Base-by-base conservation (phyloP, 2,329 filamentous ascomycete genomes). In the Thielaviopsis ethacetica region DNA sequence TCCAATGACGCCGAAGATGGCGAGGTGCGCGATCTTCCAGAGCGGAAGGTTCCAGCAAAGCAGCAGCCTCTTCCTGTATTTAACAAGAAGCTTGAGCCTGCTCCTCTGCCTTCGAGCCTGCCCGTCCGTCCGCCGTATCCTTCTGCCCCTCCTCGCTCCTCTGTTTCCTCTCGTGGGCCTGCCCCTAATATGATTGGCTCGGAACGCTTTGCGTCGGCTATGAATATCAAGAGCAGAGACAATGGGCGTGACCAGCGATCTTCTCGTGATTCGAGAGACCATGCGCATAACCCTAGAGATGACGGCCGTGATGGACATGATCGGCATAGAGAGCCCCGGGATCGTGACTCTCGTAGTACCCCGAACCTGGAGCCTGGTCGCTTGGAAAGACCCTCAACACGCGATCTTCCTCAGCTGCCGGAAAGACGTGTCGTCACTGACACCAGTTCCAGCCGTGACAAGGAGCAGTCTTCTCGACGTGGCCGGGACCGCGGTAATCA, bases 1-100 rank as follows among this genome's bases (percentile, higher is more conserved):
- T 62, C 69, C 13, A 68, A 68, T 1, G 82, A 84, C 62, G 79
- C 81, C 57, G 85, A 89, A 67, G 85, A 89, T 66, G 85, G 85
- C 21, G 85, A 89, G 67, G 84, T 88, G 13, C 58, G 54, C 17
- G 58, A 62, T 53, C 57, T 59, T 44, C 60, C 57, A 34, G 57
- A 62, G 30, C 54, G 57, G 17, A 54, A 54, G 34, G 54, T 54
- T 15, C 50, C 60, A 7, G 72, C 38, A 2, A 62, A 58, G 47
- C 81, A 64, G 27, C 38, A 53, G 15, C 53, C 61, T 7, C 53
- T 55, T 51, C 50, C 55, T 17, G 26, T 44, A 24, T 56, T 58
- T 19, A 53, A 50, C n/a, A 62, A 62, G 51, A 62, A 59, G 44
- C 54, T 50, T 53, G 58, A 62, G 41, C 22, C 49, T 24, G 44